These are phyloP conservation scores for Ligustrum vulgare DNA, from an alignment of 257 asterid genomes.

Conservation along the genomic window DNA sequence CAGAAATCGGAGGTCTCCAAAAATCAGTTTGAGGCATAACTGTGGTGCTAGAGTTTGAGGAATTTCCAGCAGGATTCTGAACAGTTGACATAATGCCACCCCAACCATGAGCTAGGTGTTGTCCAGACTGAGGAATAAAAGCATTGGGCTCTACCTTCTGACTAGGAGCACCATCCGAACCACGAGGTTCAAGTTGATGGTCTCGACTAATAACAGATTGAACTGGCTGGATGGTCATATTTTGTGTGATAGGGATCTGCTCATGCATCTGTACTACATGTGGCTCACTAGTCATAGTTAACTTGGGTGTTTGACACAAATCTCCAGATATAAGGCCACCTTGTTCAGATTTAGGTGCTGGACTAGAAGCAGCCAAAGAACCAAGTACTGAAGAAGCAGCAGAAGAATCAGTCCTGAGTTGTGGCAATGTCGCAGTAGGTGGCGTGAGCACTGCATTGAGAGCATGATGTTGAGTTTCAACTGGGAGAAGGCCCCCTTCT, in stretches of 20 bases:
- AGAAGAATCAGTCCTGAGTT: conserved; percentile 36
- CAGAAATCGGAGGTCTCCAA: conserved; percentile 56
- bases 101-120: conserved; percentile 58
- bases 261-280: conserved; percentile 39
- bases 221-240: conserved; percentile 30
- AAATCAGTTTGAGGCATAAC: conserved; percentile 60
- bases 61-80: conserved; percentile 54
- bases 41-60: conserved; percentile 41
- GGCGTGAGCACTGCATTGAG: conserved; percentile 43
- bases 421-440: conserved; percentile 46
- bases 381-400: conserved; percentile 36
- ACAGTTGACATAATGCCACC: conserved; percentile 37
- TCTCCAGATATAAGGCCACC: conserved; percentile 30
- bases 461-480: conserved; percentile 35
- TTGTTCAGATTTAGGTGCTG: conserved; percentile 48
- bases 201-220: conserved; percentile 49
- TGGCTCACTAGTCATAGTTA: conserved; percentile 39
- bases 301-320: conserved; percentile 34
- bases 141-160: conserved; percentile 33
- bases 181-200: conserved; percentile 43
- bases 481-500: conserved; percentile 38
- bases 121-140: conserved; percentile 41
- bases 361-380: conserved; percentile 37
- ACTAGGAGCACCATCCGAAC: conserved; percentile 35
- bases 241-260: conserved; percentile 3